phyloP scores from a whole-genome alignment of 495 filamentous ascomycete genomes.

The Aspergillus asperescens region DNA sequence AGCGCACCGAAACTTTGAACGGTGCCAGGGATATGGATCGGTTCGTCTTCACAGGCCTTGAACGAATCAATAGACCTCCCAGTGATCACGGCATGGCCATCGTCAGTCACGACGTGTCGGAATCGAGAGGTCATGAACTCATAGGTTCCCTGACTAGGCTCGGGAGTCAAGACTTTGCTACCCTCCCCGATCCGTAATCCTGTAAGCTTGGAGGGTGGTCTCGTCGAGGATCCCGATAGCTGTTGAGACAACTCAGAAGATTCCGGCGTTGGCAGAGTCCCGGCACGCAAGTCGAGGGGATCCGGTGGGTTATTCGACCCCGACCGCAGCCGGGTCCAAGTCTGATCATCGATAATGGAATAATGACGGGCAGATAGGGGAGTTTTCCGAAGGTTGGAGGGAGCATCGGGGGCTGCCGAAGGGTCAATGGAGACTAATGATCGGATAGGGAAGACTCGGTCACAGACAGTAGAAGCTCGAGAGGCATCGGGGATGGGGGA shows the following conservation, averaged over 20 bases:
- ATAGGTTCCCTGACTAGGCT: constrained; percentile 6
- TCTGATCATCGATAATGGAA: constrained; percentile 30
- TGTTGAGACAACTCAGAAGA: neutral
- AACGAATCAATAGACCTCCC: constrained; percentile 64
- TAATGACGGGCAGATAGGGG: constrained; percentile 24
- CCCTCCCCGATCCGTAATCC: neutral
- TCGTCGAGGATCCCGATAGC: neutral
- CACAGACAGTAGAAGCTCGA: too few species aligned
- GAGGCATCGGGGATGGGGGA: neutral
- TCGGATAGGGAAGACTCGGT: constrained; percentile 74
- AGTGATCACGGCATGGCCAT: constrained; percentile 81
- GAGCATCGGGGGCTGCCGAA: constrained; percentile 5
- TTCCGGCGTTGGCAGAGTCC: neutral
- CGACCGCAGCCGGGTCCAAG: constrained; percentile 26
- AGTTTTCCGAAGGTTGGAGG: neutral
- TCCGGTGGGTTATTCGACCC: neutral
- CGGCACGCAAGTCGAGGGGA: neutral
- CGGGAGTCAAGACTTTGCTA: neutral
- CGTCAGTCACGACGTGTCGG: constrained; percentile 71
- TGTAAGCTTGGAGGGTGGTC: neutral
- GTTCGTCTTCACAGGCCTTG: constrained; percentile 88
- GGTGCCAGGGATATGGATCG: constrained; percentile 89
- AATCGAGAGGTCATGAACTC: constrained; percentile 64
- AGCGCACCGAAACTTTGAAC: constrained; percentile 80
- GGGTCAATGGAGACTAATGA: constrained; percentile 69